Conservation (phyloP, 805 yeast species). For the Hanseniaspora lachancei region DNA sequence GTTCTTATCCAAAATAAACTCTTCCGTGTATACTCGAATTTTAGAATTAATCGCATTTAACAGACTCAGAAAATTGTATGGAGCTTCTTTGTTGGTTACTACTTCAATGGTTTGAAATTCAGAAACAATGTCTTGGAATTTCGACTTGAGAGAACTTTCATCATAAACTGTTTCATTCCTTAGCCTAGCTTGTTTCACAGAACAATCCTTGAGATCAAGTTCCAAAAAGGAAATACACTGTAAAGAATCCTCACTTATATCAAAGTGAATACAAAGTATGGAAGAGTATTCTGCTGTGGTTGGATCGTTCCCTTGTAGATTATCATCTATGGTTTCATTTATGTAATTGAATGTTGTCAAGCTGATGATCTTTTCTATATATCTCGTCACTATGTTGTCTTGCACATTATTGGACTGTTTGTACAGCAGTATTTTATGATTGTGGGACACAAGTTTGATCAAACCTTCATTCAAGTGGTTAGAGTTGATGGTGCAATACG, state of each 20-base stretch:
- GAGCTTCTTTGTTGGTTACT: slow-evolving; percentile 30
- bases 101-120: slow-evolving; percentile 66
- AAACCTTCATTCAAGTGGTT: slow-evolving; percentile 28
- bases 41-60: neutral
- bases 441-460: neutral
- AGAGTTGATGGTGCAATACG: slow-evolving; percentile 23
- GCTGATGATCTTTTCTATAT: neutral
- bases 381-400: neutral
- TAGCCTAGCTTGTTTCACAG: neutral
- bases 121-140: slow-evolving; percentile 26
- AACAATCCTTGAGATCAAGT: neutral
- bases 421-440: neutral
- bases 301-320: neutral
- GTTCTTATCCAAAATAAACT: neutral
- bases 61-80: slow-evolving; percentile 25
- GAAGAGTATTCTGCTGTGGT: neutral
- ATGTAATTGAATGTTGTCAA: neutral
- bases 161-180: neutral
- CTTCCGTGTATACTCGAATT: neutral
- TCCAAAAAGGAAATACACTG: neutral
- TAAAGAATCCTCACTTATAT: neutral
- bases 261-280: neutral
- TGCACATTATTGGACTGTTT: neutral
- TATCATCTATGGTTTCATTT: neutral
- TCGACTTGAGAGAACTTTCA: neutral